phyloP scores from a whole-genome alignment of 495 filamentous ascomycete genomes.

The Sordaria brevicollis region DNA sequence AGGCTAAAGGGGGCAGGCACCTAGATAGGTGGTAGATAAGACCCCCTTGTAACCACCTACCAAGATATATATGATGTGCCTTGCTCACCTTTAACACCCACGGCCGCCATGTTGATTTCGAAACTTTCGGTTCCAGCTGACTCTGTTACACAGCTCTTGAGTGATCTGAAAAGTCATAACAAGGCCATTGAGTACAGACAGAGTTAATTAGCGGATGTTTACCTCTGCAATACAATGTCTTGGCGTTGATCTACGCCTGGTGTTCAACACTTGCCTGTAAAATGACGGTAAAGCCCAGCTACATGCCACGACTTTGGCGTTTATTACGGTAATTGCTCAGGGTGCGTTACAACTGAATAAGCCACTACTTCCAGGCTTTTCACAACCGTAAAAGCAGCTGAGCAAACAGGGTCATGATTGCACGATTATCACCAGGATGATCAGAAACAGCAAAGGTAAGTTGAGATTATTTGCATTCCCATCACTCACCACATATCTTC shows the following conservation, averaged over 20 bases:
- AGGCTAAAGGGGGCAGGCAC: not conserved
- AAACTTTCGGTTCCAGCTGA: too few relatives aligned
- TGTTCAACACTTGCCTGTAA: not conserved
- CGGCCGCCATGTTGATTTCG: too few relatives aligned
- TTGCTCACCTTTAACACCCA: too few relatives aligned
- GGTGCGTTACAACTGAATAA: not conserved
- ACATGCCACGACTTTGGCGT: not conserved
- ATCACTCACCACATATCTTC: not conserved
- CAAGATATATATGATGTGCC: too few relatives aligned
- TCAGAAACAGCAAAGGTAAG: not conserved
- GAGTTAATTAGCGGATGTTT: not conserved
- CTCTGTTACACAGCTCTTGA: not conserved
- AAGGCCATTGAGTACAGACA: too few relatives aligned
- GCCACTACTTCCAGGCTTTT: not conserved
- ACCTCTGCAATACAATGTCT: not conserved
- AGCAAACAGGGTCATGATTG: not conserved
- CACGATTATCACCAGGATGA: not conserved
- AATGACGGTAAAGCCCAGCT: not conserved
- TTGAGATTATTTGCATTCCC: not conserved
- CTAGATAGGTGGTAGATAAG: not conserved
- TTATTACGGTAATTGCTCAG: not conserved
- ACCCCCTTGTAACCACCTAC: too few relatives aligned
- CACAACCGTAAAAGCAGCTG: not conserved
- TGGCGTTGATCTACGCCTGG: not conserved
- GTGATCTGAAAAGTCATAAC: not conserved